Evolutionary conservation across 768 basidiomycete species (phyloP), one percentile per base, ranked within the genome.

Genomic region (Strobilomyces dryophilus): DNA sequence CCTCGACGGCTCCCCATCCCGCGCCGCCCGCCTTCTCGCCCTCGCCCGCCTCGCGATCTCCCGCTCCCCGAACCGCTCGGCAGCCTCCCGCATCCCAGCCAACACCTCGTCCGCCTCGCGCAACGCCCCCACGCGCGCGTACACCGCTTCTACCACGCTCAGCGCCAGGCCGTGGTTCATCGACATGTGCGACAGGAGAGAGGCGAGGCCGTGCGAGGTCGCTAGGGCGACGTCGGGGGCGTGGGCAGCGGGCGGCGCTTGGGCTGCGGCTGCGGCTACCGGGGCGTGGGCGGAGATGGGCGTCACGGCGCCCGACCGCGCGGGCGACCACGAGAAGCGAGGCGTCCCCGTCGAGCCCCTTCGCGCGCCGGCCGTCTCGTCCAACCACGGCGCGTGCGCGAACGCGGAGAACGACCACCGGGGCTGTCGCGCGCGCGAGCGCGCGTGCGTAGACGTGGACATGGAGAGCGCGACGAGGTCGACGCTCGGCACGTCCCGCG

Each of bases 81-180:
- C 73, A 24, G 61, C 69, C 50, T 72, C 60, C 20, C 67, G 69
- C 75, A 75, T 78, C 51, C 59, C 60, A 45, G 56, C 58, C 56
- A 77, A 60, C 39, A 74, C 64, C 42, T 65, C 61, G 47, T 79
- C 77, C 24, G 76, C 68, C 49, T 67, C 63, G 14, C 62, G 52
- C 17, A 83, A 59, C 52, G 67, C 74, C 44, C 65, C 56, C 20
- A 72, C 62, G 1, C 57, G 32, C 9, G 61, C 34, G 55, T 73
- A 79, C 27, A 79, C 67, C 14, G 63, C 63, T 46, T 70, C 65
- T 18, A 79, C 78, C 6, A 78, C 71, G 3, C 70, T 66, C 41
- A 73, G 60, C 12, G 62, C 64, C 53, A 77, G 77, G 15, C 75
- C 75, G 39, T 80, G 77, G 31, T 78, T 76, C 18, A 66, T 59